Conservation (phyloP, 108 stramenopile species). For the Skeletonema menzelii region DNA sequence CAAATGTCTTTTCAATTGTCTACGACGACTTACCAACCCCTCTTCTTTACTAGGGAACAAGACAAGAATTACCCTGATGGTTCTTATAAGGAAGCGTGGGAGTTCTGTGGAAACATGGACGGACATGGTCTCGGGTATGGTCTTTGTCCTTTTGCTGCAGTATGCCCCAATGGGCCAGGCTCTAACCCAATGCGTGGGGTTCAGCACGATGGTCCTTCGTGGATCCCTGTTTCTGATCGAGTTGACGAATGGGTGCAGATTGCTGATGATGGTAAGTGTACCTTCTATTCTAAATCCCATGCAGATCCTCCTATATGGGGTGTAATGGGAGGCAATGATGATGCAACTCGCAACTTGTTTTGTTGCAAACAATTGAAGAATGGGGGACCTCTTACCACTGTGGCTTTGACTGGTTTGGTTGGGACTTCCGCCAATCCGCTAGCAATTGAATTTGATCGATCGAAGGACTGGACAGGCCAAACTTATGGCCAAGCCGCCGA, state of each 20-base stretch:
- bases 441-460: slow-evolving; percentile 24
- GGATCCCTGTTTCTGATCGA: slow-evolving; percentile 12
- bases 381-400: neutral
- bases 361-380: neutral
- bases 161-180: slow-evolving; percentile 18
- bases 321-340: neutral
- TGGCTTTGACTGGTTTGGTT: neutral
- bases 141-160: slow-evolving; percentile 17
- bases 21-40: neutral
- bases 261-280: slow-evolving; percentile 6
- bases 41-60: neutral
- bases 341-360: neutral
- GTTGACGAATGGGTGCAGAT: slow-evolving; percentile 25
- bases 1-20: neutral
- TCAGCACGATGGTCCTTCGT: neutral
- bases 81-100: slow-evolving; percentile 7
- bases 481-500: slow-evolving; percentile 27
- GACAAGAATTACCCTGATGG: slow-evolving; percentile 8
- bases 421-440: neutral
- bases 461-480: slow-evolving; percentile 26
- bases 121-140: slow-evolving; percentile 10
- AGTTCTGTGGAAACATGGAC: slow-evolving; percentile 17
- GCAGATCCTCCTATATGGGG: slow-evolving; percentile 28
- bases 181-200: slow-evolving; percentile 12
- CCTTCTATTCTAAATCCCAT: neutral